These are phyloP conservation scores for Trichoderma gamsii DNA, from an alignment of 495 filamentous ascomycete genomes.

Conservation along the genomic window DNA sequence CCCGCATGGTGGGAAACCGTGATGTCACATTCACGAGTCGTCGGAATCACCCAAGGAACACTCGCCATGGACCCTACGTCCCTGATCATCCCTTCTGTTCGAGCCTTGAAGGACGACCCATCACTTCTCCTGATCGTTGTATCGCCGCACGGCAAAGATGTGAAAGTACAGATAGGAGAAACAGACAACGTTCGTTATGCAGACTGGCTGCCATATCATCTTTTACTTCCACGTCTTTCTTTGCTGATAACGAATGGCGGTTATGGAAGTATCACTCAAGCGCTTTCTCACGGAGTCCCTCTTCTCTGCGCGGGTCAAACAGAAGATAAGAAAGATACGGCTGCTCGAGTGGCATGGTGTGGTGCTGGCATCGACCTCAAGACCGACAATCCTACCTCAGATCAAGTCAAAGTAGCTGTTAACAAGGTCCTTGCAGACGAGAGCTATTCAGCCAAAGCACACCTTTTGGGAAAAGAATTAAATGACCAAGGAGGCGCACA, in stretches of 20 bases:
- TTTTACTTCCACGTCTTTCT: slow-evolving; percentile 9
- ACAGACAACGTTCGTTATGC: background rate
- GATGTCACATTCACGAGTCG: slow-evolving; percentile 1
- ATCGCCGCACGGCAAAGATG: slow-evolving; percentile 7
- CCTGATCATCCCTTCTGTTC: slow-evolving; percentile 11
- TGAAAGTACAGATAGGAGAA: background rate
- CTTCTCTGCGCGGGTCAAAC: slow-evolving; percentile 16
- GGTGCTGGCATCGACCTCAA: slow-evolving; percentile 15
- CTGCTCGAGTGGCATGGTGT: slow-evolving; percentile 16
- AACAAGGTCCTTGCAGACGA: background rate
- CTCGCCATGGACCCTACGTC: slow-evolving; percentile 15
- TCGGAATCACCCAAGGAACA: slow-evolving; percentile 15
- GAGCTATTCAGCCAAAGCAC: background rate
- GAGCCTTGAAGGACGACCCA: background rate
- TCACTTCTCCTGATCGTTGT: slow-evolving; percentile 7
- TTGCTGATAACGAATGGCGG: slow-evolving; percentile 17
- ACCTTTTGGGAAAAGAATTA: background rate
- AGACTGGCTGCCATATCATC: slow-evolving; percentile 12
- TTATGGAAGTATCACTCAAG: slow-evolving; percentile 17
- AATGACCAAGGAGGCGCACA: slow-evolving; percentile 1
- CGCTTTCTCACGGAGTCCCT: slow-evolving; percentile 15
- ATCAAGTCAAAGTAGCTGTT: background rate
- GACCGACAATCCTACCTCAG: slow-evolving; percentile 10
- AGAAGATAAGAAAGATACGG: slow-evolving; percentile 15
- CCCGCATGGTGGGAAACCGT: slow-evolving; percentile 1